Conservation (phyloP, 164 flowering plant genomes). For the Malania oleifera region DNA sequence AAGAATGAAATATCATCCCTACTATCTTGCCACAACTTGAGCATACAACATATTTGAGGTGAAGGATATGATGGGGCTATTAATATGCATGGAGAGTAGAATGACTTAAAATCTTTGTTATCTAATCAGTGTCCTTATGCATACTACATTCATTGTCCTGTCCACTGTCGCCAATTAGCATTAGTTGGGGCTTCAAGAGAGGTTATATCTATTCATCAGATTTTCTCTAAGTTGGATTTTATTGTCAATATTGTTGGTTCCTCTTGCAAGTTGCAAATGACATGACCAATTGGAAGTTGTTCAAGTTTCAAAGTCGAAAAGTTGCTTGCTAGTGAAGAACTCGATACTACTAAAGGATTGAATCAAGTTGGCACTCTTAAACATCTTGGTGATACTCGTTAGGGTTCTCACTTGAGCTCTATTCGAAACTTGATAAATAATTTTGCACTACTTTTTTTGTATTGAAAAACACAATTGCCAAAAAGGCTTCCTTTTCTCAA, state of each 20-base stretch:
- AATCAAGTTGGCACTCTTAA: not conserved
- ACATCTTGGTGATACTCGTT: not conserved
- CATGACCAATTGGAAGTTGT: not conserved
- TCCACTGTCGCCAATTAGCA: not conserved
- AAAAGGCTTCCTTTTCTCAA: too few relatives aligned
- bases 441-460: not conserved
- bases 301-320: not conserved
- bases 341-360: not conserved
- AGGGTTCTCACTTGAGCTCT: not conserved
- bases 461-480: not conserved
- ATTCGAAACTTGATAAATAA: not conserved
- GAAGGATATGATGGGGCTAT: too few relatives aligned
- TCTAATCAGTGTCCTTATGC: too few relatives aligned
- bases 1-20: not conserved
- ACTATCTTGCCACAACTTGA: slow-evolving; percentile 1
- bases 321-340: not conserved
- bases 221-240: too few relatives aligned
- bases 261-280: slow-evolving; percentile 4
- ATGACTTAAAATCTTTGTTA: too few relatives aligned
- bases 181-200: not conserved
- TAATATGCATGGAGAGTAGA: too few relatives aligned
- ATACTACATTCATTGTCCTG: too few relatives aligned
- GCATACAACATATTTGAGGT: not conserved
- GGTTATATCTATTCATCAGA: too few relatives aligned
- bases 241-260: slow-evolving; percentile 1